Base-by-base conservation (phyloP, 225 moss, liverwort and hornwort genomes). In the Polytrichum commune region DNA sequence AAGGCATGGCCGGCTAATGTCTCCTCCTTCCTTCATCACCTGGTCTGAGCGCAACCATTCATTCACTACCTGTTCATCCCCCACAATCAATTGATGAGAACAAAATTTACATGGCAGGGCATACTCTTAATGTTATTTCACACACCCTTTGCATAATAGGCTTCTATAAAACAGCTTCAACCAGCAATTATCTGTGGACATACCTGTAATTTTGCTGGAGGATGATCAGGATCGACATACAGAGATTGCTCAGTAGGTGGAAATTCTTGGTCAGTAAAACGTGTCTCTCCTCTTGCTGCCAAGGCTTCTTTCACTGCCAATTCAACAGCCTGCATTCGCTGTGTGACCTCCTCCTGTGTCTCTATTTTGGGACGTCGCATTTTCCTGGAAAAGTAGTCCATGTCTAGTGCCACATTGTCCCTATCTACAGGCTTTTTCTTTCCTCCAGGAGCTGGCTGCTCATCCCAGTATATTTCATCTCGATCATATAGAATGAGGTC, bases 191-290 rank as follows among this genome's bases (percentile, higher is more conserved):
- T 0, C 60, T 63, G 6, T 53, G 19, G 22, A 53, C 78, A 69
- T 78, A 67, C 89, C 89, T 89, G 85, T 9, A 90, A 81, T 63
- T 90, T 86, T 55, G 86, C 72, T 62, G 84, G 77, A 24, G 89
- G 89, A 72, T 86, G 69, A 62, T 78, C 70, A 68, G 89, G 84
- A 70, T 90, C 86, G 1, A 90, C 86, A 77, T 84, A 86, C 9
- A 90, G 68, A 25, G 89, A 90, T 6, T 84, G 79, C 61, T 86
- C 73, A 23, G 69, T 82, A 61, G 89, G 89, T 7, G 89, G 89
- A 80, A 90, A 90, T 68, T 90, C 89, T 72, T 90, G 86, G 66
- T 90, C 89, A 58, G 89, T 90, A 53, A 90, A 90, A 29, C 65
- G 83, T 5, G 86, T 69, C 58, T 90, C 89, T 56, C 89, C 89